These are phyloP conservation scores for Quercus rubra DNA, from an alignment of 306 rosid genomes.

Conservation along the genomic window DNA sequence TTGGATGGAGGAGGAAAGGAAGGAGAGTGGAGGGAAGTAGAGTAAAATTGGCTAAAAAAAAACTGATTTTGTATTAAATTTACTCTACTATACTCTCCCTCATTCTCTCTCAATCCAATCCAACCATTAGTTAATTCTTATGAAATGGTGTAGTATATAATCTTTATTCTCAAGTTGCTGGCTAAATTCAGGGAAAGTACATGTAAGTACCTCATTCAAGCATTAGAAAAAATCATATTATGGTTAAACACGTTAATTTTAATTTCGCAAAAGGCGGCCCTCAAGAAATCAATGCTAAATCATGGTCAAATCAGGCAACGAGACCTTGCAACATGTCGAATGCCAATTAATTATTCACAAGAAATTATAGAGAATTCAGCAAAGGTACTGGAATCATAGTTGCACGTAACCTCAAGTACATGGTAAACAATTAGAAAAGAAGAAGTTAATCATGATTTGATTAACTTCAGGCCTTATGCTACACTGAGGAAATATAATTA, in stretches of 20 bases:
- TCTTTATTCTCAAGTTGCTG: no score
- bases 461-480: background rate
- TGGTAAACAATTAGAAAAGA: background rate
- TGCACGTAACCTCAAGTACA: background rate
- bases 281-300: background rate
- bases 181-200: no score
- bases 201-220: no score
- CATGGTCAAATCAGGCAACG: background rate
- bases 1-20: no score
- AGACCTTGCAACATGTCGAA: background rate
- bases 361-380: background rate
- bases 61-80: no score
- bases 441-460: no score
- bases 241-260: background rate
- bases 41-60: no score
- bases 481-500: background rate
- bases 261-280: background rate
- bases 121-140: background rate
- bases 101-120: no score
- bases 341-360: background rate
- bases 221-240: background rate
- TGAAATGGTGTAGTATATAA: background rate
- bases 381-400: background rate
- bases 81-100: no score
- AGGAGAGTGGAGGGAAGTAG: no score